Percentiles rank a stretch among this genome's conserved stretches.
Evolutionary conservation across 2,329 filamentous ascomycete genomes (phyloP).

Genomic region (Cadophora gregata): DNA sequence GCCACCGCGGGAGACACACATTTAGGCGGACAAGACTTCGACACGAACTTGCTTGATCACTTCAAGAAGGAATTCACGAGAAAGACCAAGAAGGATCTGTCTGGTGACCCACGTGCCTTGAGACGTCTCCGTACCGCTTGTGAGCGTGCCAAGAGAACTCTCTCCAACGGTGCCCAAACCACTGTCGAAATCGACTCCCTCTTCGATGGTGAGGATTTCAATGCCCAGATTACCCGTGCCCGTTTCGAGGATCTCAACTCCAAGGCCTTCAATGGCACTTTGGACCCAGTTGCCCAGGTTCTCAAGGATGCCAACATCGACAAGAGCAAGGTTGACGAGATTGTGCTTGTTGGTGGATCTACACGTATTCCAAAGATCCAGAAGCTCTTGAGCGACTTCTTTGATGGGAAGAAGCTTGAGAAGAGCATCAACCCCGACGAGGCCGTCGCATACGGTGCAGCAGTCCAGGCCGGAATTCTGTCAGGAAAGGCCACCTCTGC

Average conservation of each 20-base stretch:
- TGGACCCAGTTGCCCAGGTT: constrained; percentile 95
- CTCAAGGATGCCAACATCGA: constrained; percentile 89
- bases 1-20: constrained; percentile 98
- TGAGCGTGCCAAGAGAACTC: constrained; percentile 99
- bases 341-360: constrained; percentile 97
- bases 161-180: constrained; percentile 96
- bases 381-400: constrained; percentile 99
- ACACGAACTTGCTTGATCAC: constrained; percentile 92
- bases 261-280: constrained; percentile 91
- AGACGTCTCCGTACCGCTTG: constrained; percentile 96
- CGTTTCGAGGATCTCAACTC: constrained; percentile 99
- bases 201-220: constrained; percentile 98
- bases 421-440: constrained; percentile 99
- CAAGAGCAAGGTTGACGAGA: constrained; percentile 95
- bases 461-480: constrained; percentile 97
- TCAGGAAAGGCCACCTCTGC: constrained; percentile 97
- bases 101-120: constrained; percentile 86
- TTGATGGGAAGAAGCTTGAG: constrained; percentile 99
- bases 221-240: constrained; percentile 95
- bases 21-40: constrained; percentile 94
- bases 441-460: constrained; percentile 98
- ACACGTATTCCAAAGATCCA: constrained; percentile 99
- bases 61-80: constrained; percentile 94
- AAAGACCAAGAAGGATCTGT: constrained; percentile 79
- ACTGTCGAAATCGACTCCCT: constrained; percentile 99